These are phyloP conservation scores for Leptomonas pyrrhocoris DNA, from an alignment of 208 protist genomes.

Conservation along the genomic window DNA sequence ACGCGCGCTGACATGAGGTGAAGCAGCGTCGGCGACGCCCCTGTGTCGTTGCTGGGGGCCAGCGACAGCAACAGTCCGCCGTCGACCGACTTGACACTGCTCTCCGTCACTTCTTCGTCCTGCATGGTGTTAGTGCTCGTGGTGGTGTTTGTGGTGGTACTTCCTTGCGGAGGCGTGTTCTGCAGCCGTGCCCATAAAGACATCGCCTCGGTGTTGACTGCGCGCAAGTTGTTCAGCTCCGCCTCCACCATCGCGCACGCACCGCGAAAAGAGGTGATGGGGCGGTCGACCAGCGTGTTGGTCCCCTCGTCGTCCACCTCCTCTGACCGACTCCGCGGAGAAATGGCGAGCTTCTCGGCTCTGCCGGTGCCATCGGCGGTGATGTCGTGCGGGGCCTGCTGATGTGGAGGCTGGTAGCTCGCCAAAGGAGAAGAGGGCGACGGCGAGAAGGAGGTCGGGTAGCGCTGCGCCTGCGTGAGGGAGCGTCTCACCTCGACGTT, in stretches of 20 bases:
- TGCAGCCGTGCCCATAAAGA: constrained; percentile 35
- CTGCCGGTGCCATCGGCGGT: not conserved
- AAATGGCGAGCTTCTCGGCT: not conserved
- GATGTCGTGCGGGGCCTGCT: not conserved
- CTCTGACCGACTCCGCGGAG: not conserved
- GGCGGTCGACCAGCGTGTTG: constrained; percentile 9
- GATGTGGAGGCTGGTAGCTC: not conserved
- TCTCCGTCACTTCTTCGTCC: not conserved
- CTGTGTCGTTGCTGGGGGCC: not conserved
- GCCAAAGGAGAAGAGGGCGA: constrained; percentile 2
- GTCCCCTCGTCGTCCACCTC: not conserved
- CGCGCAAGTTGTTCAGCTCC: constrained; percentile 21
- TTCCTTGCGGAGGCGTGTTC: constrained; percentile 1
- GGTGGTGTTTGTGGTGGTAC: not conserved
- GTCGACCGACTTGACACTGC: constrained; percentile 1
- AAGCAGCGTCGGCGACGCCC: constrained; percentile 13
- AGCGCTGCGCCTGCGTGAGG: constrained; percentile 7
- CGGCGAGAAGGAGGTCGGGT: not conserved
- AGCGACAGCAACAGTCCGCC: constrained; percentile 8
- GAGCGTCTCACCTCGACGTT: constrained; percentile 13
- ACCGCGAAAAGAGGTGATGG: constrained; percentile 26
- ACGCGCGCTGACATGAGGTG: constrained; percentile 28
- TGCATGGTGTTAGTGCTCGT: not conserved
- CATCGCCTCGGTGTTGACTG: constrained; percentile 16
- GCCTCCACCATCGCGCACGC: constrained; percentile 29